Percentiles rank a stretch among this genome's conserved stretches.
Conservation (phyloP, 352 stramenopile species). For the Phytophthora europaea region DNA sequence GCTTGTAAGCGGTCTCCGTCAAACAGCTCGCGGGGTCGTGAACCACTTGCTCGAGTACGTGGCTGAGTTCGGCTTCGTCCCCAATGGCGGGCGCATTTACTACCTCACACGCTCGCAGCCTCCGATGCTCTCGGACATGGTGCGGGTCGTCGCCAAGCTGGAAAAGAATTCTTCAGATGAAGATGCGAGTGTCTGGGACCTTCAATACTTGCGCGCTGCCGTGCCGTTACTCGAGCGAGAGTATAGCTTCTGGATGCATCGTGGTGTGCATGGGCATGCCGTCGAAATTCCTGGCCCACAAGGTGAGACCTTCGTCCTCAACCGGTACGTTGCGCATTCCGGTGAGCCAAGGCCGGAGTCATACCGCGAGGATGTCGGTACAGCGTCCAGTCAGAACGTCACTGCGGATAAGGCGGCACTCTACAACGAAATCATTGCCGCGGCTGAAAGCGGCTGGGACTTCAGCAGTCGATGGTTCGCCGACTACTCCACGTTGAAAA, state of each 20-base stretch:
- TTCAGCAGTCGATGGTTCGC: constrained; percentile 89
- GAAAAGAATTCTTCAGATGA: constrained; percentile 24
- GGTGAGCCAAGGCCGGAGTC: constrained; percentile 85
- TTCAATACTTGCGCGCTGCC: constrained; percentile 53
- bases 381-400: constrained; percentile 8
- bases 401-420: constrained; percentile 41
- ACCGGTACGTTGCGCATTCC: constrained; percentile 74
- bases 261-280: constrained; percentile 58
- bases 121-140: constrained; percentile 92
- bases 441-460: constrained; percentile 90
- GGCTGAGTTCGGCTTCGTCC: constrained; percentile 87
- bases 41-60: constrained; percentile 91
- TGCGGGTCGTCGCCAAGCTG: constrained; percentile 55
- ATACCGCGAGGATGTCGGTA: constrained; percentile 82
- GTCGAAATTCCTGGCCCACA: constrained; percentile 44
- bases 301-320: constrained; percentile 57
- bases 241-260: constrained; percentile 88
- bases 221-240: constrained; percentile 79
- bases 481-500: constrained; percentile 46
- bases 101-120: constrained; percentile 92
- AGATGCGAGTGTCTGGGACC: constrained; percentile 43
- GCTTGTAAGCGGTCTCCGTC: constrained; percentile 76
- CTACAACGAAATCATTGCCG: constrained; percentile 85
- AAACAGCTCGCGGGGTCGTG: constrained; percentile 83
- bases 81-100: constrained; percentile 92